Conservation (phyloP, 257 asterid species). For the Capsicum pubescens region DNA sequence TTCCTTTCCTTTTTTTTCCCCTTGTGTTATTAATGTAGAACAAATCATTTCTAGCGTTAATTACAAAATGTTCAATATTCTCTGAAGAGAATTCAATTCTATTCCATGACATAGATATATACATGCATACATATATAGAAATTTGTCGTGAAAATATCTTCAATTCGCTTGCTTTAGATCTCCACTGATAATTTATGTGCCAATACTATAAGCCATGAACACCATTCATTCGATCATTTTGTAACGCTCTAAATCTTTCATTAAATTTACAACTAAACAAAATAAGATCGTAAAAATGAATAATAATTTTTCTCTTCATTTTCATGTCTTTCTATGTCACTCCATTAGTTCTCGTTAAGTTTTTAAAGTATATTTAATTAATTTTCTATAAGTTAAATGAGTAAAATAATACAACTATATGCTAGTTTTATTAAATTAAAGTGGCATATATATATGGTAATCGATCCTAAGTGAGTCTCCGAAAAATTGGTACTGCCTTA, state of each 20-base stretch:
- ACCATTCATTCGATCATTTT: background rate
- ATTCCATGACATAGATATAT: background rate
- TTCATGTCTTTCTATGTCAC: background rate
- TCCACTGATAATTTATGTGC: background rate
- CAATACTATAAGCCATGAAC: background rate
- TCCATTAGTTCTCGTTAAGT: background rate
- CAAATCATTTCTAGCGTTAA: background rate
- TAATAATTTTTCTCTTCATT: background rate
- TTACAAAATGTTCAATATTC: background rate
- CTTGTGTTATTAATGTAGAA: background rate
- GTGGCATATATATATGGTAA: background rate
- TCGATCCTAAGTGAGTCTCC: slow-evolving; percentile 16
- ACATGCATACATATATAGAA: background rate
- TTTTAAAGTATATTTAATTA: background rate
- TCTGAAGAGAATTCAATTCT: background rate
- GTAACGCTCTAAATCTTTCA: background rate
- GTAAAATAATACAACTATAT: background rate
- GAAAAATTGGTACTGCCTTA: background rate
- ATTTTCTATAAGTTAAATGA: background rate
- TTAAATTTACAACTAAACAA: background rate
- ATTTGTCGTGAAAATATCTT: background rate
- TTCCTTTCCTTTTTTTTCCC: background rate
- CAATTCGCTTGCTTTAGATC: background rate
- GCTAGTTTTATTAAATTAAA: background rate
- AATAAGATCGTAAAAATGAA: background rate